Conservation (phyloP, 768 basidiomycete genomes). For the Leccinellum luteum region DNA sequence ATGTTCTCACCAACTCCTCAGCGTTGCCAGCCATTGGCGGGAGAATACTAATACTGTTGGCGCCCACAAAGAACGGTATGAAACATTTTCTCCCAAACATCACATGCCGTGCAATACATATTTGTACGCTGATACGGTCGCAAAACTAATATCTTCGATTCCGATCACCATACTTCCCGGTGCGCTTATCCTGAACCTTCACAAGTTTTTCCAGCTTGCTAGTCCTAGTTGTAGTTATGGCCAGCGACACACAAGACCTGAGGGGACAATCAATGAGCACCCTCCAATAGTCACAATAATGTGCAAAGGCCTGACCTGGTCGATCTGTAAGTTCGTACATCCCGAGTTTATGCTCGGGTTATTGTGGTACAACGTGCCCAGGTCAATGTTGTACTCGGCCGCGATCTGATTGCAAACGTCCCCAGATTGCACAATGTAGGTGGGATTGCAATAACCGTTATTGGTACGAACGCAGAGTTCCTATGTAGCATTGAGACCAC, state of each 20-base stretch:
- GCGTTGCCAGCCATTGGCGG: too few relatives aligned
- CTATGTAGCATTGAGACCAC: conserved; percentile 18
- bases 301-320: not conserved
- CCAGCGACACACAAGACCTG: not conserved
- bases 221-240: not conserved
- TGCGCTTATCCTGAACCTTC: not conserved
- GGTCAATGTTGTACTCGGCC: not conserved
- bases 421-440: not conserved
- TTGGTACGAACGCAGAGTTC: conserved; percentile 49
- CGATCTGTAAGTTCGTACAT: not conserved
- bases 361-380: not conserved
- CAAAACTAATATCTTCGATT: not conserved
- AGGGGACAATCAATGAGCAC: not conserved
- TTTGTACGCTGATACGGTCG: not conserved
- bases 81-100: not conserved
- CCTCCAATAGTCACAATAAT: not conserved
- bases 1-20: too few relatives aligned
- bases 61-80: not conserved
- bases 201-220: not conserved
- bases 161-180: not conserved
- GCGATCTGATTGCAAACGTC: not conserved
- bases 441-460: conserved; percentile 45
- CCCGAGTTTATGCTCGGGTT: not conserved
- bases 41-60: not conserved
- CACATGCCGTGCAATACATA: not conserved